These are phyloP conservation scores for Sarcodon aspratus DNA, from an alignment of 768 basidiomycete genomes.

Conservation along the genomic window DNA sequence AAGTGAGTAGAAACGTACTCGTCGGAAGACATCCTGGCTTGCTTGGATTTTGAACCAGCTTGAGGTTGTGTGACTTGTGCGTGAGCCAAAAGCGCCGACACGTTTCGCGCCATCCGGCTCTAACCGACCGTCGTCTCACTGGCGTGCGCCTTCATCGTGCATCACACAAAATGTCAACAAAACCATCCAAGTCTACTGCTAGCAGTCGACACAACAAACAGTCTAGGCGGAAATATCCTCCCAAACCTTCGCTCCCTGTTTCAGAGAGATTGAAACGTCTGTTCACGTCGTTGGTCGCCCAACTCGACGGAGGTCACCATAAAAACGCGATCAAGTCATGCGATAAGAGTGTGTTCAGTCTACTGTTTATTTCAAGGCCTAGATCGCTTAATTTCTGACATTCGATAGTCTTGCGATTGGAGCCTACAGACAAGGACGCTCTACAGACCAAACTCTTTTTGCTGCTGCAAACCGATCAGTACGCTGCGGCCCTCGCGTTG, in stretches of 20 bases:
- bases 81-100: too few relatives aligned
- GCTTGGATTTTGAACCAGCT: neutral
- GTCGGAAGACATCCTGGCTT: neutral
- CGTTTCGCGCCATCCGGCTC: too few relatives aligned
- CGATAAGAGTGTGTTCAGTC: conserved; percentile 65
- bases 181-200: neutral
- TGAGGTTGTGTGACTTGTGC: conserved; percentile 2
- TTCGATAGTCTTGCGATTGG: conserved; percentile 53
- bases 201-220: neutral
- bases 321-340: conserved; percentile 83
- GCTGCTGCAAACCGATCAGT: conserved; percentile 79
- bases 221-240: conserved; percentile 13
- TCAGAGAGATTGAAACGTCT: conserved; percentile 38
- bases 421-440: conserved; percentile 60
- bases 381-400: neutral
- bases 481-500: conserved; percentile 54
- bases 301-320: conserved; percentile 86
- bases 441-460: conserved; percentile 80
- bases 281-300: conserved; percentile 73
- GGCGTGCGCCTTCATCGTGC: too few relatives aligned
- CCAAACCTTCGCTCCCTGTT: conserved; percentile 19
- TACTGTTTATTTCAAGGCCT: neutral
- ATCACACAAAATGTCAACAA: too few relatives aligned
- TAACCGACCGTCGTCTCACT: too few relatives aligned
- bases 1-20: neutral